Base-by-base conservation (phyloP, 225 moss, liverwort and hornwort species). In the Bryoerythrophyllum caledonicum region DNA sequence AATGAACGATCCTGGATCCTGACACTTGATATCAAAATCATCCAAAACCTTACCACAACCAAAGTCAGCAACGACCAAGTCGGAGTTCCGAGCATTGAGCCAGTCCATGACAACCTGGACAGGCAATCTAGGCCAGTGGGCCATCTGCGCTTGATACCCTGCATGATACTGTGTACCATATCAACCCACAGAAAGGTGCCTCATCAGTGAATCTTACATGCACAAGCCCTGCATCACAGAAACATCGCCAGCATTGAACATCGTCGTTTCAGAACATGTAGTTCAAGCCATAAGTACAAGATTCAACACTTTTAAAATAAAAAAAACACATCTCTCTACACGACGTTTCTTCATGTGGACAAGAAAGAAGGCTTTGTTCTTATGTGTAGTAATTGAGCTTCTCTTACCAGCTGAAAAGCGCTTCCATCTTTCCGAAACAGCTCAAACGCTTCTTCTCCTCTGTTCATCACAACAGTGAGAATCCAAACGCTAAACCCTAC, bases 61-160 rank as follows among this genome's bases (percentile, higher is more conserved):
- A 38, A 94, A 93, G 81, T 99, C 94, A 19, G 91, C 97, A 74
- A 99, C 87, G 44, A 89, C 75, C 26, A 94, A 74, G 64, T 90
- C 86, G 26, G 85, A 41, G 83, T 84, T 88, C 58, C 79, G 86
- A 56, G 86, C 61, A 63, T 82, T 83, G 67, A 92, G 88, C 95
- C 99, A 95, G 67, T 82, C 83, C 70, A 84, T 81, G 60, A 92
- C 84, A 63, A 92, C 87, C 62, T 89, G 85, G 27, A 99, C 88
- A 41, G 92, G 89, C 51, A 90, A 82, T 60, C 76, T 85, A 51
- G 91, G 95, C 93, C 93, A 99, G 69, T 84, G 82, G 24, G 93
- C 88, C 93, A 99, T 95, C 87, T 93, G 95, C 86, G 90, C 90
- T 84, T 93, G 97, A 74, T 99, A 94, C 52, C 93, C 97, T 80